A percentile compares a stretch with the other conserved stretches of the same genome.
Evolutionary conservation across 129 eudicot genomes (phyloP).

Genomic region (Ambrosia artemisiifolia): DNA sequence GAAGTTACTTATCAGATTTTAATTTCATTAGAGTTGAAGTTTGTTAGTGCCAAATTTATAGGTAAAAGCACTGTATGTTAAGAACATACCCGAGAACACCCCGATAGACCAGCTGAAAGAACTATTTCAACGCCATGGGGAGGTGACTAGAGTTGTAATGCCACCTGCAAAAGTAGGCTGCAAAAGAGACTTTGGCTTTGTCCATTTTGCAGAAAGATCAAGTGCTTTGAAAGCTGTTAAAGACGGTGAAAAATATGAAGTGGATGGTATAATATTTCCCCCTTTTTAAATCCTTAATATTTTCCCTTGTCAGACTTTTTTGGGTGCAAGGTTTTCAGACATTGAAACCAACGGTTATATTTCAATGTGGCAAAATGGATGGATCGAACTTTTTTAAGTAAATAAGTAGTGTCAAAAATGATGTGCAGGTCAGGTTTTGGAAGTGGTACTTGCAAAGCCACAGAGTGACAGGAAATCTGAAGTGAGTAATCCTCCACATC

Average conservation of each 20-base stretch:
- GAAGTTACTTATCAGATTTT: background rate
- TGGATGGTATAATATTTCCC: slow-evolving; percentile 53
- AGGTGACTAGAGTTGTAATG: slow-evolving; percentile 88
- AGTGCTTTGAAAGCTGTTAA: slow-evolving; percentile 89
- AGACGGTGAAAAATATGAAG: slow-evolving; percentile 80
- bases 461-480: slow-evolving; percentile 78
- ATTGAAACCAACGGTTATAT: background rate
- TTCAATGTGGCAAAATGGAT: background rate
- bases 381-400: background rate
- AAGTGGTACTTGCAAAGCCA: slow-evolving; percentile 96
- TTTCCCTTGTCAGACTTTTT: background rate
- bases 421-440: slow-evolving; percentile 77
- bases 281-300: background rate
- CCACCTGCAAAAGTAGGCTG: slow-evolving; percentile 95
- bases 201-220: slow-evolving; percentile 95
- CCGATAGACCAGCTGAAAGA: slow-evolving; percentile 78
- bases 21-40: background rate
- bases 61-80: slow-evolving; percentile 96
- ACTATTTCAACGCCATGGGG: slow-evolving; percentile 88
- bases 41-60: slow-evolving; percentile 15
- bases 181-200: slow-evolving; percentile 90
- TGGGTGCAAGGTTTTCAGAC: background rate
- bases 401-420: background rate
- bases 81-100: slow-evolving; percentile 94
- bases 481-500: slow-evolving; percentile 41